Evolutionary conservation across 345 rosid species (phyloP).

Genomic region (Fremontodendron californicum): DNA sequence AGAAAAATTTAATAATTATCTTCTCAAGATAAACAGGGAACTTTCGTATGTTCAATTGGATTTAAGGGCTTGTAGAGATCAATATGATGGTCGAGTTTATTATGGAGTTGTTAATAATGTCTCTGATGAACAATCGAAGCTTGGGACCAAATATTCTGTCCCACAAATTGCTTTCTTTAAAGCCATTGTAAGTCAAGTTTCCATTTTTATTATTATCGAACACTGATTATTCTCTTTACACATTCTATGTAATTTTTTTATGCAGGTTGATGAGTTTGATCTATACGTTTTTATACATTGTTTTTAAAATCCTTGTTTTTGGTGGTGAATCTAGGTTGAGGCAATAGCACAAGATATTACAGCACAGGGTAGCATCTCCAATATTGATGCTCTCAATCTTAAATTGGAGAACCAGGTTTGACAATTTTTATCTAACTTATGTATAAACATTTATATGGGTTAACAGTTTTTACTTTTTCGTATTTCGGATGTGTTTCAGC

Average conservation of each 20-base stretch:
- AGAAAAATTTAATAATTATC: constrained; percentile 54
- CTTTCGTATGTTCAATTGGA: constrained; percentile 74
- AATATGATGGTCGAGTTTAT: constrained; percentile 65
- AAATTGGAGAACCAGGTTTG: constrained; percentile 73
- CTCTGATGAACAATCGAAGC: constrained; percentile 84
- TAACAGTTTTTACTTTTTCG: not conserved
- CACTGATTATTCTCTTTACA: no score
- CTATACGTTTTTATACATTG: constrained; percentile 10
- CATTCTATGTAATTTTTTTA: not conserved
- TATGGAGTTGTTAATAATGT: constrained; percentile 84
- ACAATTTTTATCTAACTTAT: constrained; percentile 8
- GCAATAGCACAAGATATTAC: constrained; percentile 69
- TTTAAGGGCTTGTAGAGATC: constrained; percentile 74
- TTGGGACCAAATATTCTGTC: constrained; percentile 76
- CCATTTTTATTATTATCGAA: no score
- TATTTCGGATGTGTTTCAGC: not conserved
- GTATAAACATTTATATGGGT: not conserved
- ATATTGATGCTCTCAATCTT: constrained; percentile 64
- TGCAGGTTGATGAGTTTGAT: not conserved
- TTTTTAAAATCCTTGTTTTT: not conserved
- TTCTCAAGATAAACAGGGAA: constrained; percentile 80
- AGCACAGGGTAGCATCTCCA: constrained; percentile 68
- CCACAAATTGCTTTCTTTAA: constrained; percentile 80
- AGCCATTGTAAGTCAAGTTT: constrained; percentile 59
- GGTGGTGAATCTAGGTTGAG: constrained; percentile 50